phyloP scores from a whole-genome alignment of 2,329 filamentous ascomycete species.

The Aspergillus awamori region DNA sequence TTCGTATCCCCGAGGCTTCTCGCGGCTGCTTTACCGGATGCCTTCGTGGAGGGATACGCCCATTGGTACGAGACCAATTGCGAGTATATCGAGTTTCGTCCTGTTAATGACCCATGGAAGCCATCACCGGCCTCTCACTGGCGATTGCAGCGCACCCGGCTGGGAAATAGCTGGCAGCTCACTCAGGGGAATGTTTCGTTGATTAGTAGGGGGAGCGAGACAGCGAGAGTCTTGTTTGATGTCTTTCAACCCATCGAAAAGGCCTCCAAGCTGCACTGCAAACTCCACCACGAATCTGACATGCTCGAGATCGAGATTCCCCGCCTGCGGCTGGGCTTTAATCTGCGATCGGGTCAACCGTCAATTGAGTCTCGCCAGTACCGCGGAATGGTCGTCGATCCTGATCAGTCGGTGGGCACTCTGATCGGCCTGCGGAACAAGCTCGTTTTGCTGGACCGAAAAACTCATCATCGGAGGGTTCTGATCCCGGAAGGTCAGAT shows the following conservation, averaged over 20 bases:
- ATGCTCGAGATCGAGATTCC: conserved; percentile 51
- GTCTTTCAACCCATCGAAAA: conserved; percentile 43
- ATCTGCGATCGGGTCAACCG: conserved; percentile 28
- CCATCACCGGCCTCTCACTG: conserved; percentile 29
- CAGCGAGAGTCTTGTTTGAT: conserved; percentile 7
- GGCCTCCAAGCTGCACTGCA: conserved; percentile 39
- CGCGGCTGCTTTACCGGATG: conserved; percentile 30
- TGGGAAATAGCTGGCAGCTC: conserved; percentile 4
- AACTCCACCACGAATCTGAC: conserved; percentile 18
- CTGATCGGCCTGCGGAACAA: conserved; percentile 55
- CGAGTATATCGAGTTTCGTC: conserved; percentile 36
- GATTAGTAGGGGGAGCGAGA: conserved; percentile 22
- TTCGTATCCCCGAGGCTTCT: conserved; percentile 37
- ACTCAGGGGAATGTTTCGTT: background rate
- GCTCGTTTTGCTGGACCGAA: conserved; percentile 50
- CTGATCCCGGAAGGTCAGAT: conserved; percentile 45
- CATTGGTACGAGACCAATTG: conserved; percentile 52
- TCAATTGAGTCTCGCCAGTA: conserved; percentile 54
- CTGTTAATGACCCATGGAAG: conserved; percentile 31
- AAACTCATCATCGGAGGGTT: conserved; percentile 34
- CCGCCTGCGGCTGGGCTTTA: conserved; percentile 54
- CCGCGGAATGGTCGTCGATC: conserved; percentile 54
- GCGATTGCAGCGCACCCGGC: conserved; percentile 13
- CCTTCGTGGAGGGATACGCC: conserved; percentile 44
- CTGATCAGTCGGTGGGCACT: conserved; percentile 50